phyloP scores from a whole-genome alignment of 495 filamentous ascomycete genomes.

The Hypomontagnella monticulosa region DNA sequence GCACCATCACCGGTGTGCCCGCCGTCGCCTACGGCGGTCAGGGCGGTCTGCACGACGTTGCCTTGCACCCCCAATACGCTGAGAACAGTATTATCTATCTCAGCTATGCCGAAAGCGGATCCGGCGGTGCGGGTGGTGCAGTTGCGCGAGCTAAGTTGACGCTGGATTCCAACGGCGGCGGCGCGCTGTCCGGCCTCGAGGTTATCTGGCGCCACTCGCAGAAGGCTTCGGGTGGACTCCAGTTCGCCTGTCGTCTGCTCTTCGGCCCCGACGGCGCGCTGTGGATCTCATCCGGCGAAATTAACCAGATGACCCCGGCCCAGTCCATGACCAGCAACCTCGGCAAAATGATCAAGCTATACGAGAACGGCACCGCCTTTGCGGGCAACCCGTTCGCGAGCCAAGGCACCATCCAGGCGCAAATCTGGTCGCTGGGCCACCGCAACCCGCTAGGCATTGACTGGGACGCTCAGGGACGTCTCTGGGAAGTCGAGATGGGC shows the following conservation, averaged over 20 bases:
- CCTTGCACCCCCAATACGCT: conserved; percentile 48
- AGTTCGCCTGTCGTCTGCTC: conserved; percentile 48
- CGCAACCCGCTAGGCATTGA: conserved; percentile 53
- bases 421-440: conserved; percentile 49
- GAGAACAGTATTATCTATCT: conserved; percentile 51
- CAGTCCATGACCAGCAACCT: conserved; percentile 52
- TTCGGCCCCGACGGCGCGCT: conserved; percentile 46
- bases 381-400: conserved; percentile 50
- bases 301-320: conserved; percentile 47
- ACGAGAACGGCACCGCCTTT: conserved; percentile 49
- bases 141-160: conserved; percentile 49
- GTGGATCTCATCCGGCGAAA: conserved; percentile 52
- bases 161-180: conserved; percentile 47
- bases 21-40: conserved; percentile 49
- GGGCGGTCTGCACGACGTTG: conserved; percentile 50
- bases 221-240: conserved; percentile 42
- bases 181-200: conserved; percentile 45
- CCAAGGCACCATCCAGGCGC: conserved; percentile 43
- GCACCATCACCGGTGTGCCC: conserved; percentile 49
- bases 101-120: conserved; percentile 51
- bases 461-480: conserved; percentile 49
- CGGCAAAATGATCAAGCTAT: conserved; percentile 49
- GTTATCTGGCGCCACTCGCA: conserved; percentile 52
- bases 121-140: conserved; percentile 45
- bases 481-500: conserved; percentile 53